Evolutionary conservation across 148 eudicot species (phyloP).

Genomic region (Silene latifolia): DNA sequence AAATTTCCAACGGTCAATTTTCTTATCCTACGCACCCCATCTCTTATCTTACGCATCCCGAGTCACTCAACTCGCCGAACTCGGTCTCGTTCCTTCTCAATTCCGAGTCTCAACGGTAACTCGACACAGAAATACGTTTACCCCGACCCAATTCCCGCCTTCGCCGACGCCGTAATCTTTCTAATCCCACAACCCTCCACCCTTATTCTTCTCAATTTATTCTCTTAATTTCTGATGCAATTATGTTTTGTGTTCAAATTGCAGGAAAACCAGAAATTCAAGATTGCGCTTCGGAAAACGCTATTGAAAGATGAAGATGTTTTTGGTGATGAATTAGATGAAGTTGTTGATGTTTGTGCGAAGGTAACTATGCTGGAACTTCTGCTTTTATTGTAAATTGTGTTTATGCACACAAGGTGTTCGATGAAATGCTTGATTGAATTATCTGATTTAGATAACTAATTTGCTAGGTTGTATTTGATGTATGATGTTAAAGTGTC

Average conservation of each 20-base stretch:
- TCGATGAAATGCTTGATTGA: slow-evolving; percentile 31
- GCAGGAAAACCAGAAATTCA: slow-evolving; percentile 54
- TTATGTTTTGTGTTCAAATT: slow-evolving; percentile 2
- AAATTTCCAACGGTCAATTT: slow-evolving; percentile 22
- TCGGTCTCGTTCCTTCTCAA: slow-evolving; percentile 11
- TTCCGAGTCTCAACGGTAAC: slow-evolving; percentile 22
- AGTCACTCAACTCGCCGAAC: background rate
- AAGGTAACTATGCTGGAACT: slow-evolving; percentile 33
- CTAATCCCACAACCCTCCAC: background rate
- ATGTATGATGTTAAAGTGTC: slow-evolving; percentile 7
- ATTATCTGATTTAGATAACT: background rate
- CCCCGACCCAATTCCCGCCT: slow-evolving; percentile 59
- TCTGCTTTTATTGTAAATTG: background rate
- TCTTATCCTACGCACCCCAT: slow-evolving; percentile 26
- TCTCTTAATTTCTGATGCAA: background rate
- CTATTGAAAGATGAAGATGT: slow-evolving; percentile 31
- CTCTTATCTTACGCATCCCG: slow-evolving; percentile 24
- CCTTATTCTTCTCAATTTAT: background rate
- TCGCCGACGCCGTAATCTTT: slow-evolving; percentile 38
- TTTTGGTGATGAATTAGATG: slow-evolving; percentile 40
- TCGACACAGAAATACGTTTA: slow-evolving; percentile 35
- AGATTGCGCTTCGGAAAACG: slow-evolving; percentile 37
- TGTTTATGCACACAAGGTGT: slow-evolving; percentile 22
- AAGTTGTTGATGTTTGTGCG: slow-evolving; percentile 37
- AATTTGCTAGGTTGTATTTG: background rate